Evolutionary conservation across 2,329 filamentous ascomycete genomes (phyloP), one percentile per base, ranked within the genome.

Genomic region (Tolypocladium album): DNA sequence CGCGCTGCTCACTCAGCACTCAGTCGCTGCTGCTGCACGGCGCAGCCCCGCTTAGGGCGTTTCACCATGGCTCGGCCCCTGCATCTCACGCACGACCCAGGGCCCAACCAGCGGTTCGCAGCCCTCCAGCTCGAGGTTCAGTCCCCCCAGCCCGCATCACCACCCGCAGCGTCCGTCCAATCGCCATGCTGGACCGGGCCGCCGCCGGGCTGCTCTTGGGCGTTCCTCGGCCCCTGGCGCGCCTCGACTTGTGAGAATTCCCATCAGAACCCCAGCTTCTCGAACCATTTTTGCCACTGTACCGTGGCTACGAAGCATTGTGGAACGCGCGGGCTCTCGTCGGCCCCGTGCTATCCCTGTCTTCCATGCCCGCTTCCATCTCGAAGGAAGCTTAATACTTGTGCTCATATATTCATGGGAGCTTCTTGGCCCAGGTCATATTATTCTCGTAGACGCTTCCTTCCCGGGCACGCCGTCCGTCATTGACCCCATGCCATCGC

Each of bases 41-140:
- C 45, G 24, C 47, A 15, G 24, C 52, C 58, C 58, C 58, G 58
- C 53, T 56, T 59, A 42, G n/a, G 20, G 9, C 27, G 58, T 59
- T 59, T 59, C 58, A 59, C 50, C 22, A 56, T 43, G 6, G 6
- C 40, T 11, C 40, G n/a, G 6, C 20, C 58, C 58, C 56, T 36
- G n/a, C 6, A 38, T 22, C 58, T 38, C 50, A 34, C 34, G n/a
- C 50, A 34, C 34, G n/a, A 17, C 11, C 50, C 34, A 4, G 53
- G 17, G 4, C 3, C 53, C 53, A 56, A 40, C 38, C 53, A 56
- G 36, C 34, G 53, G 15, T 17, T 20, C 24, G 45, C 45, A 50
- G 5, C 45, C 9, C 15, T 27, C 47, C 24, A 52, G 20, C 47
- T 52, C 27, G 34, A 38, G 34, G 4, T 36, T 8, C 34, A 36